Evolutionary conservation across 2,329 filamentous ascomycete genomes (phyloP).

Genomic region (Didymella sp.): DNA sequence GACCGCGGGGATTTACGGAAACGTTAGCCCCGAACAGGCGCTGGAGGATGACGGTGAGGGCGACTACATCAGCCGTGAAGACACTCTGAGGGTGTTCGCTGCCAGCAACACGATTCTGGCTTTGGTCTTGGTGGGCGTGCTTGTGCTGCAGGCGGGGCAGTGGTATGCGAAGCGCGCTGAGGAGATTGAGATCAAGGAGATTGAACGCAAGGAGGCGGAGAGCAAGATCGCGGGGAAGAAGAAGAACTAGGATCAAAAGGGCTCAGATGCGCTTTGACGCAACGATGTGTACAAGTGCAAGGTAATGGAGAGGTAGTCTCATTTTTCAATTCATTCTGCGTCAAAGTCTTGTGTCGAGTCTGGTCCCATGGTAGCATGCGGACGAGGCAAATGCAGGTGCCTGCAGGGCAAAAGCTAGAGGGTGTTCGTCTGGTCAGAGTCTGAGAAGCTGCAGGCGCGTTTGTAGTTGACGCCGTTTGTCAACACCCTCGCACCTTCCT

Average conservation of each 20-base stretch:
- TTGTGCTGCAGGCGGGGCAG: conserved; percentile 93
- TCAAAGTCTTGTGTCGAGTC: not conserved
- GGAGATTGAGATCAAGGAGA: conserved; percentile 74
- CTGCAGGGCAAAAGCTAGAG: too few species aligned
- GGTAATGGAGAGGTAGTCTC: not conserved
- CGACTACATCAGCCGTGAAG: conserved; percentile 80
- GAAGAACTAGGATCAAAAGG: conserved; percentile 33
- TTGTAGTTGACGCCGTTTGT: too few species aligned
- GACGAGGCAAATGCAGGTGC: too few species aligned
- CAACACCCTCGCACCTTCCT: conserved; percentile 1
- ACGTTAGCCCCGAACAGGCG: conserved; percentile 48
- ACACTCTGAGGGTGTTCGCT: conserved; percentile 86
- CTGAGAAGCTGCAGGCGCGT: too few species aligned
- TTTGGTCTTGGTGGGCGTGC: conserved; percentile 85
- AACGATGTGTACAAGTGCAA: not conserved
- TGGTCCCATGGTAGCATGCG: not conserved
- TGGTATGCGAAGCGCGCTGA: conserved; percentile 99
- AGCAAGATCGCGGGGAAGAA: conserved; percentile 45
- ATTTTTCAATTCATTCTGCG: not conserved
- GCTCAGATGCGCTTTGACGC: not conserved
- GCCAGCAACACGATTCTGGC: conserved; percentile 97
- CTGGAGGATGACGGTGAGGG: conserved; percentile 52
- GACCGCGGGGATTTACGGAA: conserved; percentile 71
- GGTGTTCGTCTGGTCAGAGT: too few species aligned
- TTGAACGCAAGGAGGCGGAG: conserved; percentile 57